A percentile compares a stretch with the other conserved stretches of the same genome.
These are phyloP conservation scores for Agaricus sinodeliciosus DNA, from an alignment of 768 basidiomycete genomes.

Conservation along the genomic window DNA sequence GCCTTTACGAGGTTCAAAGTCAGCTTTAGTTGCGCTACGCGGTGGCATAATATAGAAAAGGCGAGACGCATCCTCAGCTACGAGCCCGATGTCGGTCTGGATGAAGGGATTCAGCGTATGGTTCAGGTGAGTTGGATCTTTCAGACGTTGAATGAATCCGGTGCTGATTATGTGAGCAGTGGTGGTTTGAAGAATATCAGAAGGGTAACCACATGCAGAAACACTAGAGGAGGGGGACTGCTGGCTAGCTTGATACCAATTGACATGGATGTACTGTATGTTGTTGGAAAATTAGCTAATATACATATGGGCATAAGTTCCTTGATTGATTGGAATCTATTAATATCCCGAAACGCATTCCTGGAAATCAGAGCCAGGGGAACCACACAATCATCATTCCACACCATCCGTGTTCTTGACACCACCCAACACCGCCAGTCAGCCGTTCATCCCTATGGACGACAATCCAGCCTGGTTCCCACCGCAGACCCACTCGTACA, in stretches of 20 bases:
- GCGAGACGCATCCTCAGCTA: conserved; percentile 88
- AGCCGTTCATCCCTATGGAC: neutral
- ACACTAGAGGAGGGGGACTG: conserved; percentile 17
- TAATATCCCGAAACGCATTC: conserved; percentile 9
- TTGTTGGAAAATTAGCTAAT: neutral
- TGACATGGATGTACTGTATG: neutral
- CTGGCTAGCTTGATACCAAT: no score
- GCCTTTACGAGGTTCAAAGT: conserved; percentile 86
- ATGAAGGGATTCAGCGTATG: conserved; percentile 79
- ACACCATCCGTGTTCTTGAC: neutral
- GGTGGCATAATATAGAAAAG: conserved; percentile 95
- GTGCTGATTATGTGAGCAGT: conserved; percentile 21
- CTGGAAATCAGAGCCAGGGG: conserved; percentile 2
- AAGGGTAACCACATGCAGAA: conserved; percentile 33
- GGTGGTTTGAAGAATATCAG: conserved; percentile 40
- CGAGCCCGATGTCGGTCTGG: conserved; percentile 82
- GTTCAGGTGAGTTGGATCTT: conserved; percentile 50
- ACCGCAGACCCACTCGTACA: conserved; percentile 36
- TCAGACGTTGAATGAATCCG: neutral
- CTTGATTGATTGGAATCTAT: conserved; percentile 8
- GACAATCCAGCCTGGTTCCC: conserved; percentile 41
- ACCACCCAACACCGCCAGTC: conserved; percentile 2
- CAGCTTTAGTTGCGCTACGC: conserved; percentile 65
- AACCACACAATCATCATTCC: conserved; percentile 5
- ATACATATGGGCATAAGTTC: neutral